Percentiles rank a stretch among this genome's conserved stretches.
Conservation (phyloP, 192 early-diverging fungal species). For the Podila clonocystis region DNA sequence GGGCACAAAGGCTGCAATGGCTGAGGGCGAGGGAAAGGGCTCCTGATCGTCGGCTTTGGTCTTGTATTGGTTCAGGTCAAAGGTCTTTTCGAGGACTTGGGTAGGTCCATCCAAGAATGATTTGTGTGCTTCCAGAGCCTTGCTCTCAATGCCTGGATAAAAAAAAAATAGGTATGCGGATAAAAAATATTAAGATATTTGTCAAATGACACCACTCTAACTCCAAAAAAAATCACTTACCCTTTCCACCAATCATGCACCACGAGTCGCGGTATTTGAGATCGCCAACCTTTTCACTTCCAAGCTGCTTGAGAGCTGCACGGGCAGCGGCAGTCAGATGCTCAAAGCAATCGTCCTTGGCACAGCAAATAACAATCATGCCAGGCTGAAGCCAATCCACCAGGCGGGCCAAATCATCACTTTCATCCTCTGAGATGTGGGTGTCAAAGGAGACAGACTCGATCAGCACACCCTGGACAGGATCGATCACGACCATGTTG, state of each 20-base stretch:
- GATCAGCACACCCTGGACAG: conserved; percentile 68
- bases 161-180: neutral
- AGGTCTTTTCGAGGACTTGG: conserved; percentile 57
- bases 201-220: neutral
- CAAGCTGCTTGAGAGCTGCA: conserved; percentile 66
- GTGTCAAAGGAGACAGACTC: conserved; percentile 81
- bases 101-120: conserved; percentile 66
- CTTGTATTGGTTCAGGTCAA: conserved; percentile 60
- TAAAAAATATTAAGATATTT: neutral
- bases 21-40: conserved; percentile 31
- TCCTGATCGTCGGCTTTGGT: conserved; percentile 38
- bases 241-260: conserved; percentile 81
- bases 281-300: conserved; percentile 58
- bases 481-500: conserved; percentile 76
- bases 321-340: conserved; percentile 66
- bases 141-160: conserved; percentile 45
- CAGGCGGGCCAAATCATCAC: conserved; percentile 70
- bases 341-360: conserved; percentile 74
- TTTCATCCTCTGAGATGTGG: conserved; percentile 64
- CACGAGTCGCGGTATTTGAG: conserved; percentile 80
- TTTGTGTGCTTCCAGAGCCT: conserved; percentile 67
- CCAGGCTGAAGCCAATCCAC: conserved; percentile 68
- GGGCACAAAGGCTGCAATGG: conserved; percentile 54
- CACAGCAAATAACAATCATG: conserved; percentile 69
- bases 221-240: conserved; percentile 35